A percentile compares a stretch with the other conserved stretches of the same genome.
Conservation (phyloP, 2,329 filamentous ascomycete genomes). For the Fusarium luffae region DNA sequence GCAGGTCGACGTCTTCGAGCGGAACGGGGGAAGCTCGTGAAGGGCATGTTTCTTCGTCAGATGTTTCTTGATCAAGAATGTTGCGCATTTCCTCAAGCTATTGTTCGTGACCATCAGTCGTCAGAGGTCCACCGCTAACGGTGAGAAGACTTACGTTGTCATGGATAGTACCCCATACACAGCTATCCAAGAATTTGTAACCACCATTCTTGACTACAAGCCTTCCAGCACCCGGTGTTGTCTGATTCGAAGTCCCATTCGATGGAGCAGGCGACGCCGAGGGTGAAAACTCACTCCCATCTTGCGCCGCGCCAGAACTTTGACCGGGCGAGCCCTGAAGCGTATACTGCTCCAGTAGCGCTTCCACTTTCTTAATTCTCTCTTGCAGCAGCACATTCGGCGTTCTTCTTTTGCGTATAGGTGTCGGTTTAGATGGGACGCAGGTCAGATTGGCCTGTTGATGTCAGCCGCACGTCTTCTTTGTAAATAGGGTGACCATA, state of each 20-base stretch:
- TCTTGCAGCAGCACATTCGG: constrained; percentile 13
- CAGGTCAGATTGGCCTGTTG: not conserved
- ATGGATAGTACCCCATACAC: constrained; percentile 1
- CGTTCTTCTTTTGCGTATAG: constrained; percentile 14
- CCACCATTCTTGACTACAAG: constrained; percentile 14
- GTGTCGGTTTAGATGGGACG: constrained; percentile 12
- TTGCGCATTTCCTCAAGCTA: constrained; percentile 13
- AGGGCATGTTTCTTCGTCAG: constrained; percentile 10
- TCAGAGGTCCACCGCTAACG: fast-evolving
- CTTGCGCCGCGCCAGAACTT: not conserved
- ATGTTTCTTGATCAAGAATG: constrained; percentile 17
- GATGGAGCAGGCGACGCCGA: not conserved
- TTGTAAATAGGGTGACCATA: fast-evolving
- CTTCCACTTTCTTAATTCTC: constrained; percentile 16
- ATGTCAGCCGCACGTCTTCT: not conserved
- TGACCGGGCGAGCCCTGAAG: not conserved
- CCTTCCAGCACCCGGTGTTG: not conserved
- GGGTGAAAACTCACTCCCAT: not conserved
- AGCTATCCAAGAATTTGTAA: constrained; percentile 16
- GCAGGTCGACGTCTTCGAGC: constrained; percentile 7
- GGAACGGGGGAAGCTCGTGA: not conserved
- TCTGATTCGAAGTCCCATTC: not conserved
- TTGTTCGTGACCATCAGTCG: too few species aligned
- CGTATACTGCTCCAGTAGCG: constrained; percentile 5
- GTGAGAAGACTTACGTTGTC: not conserved